These are phyloP conservation scores for Microcos paniculata DNA, from an alignment of 345 rosid genomes.

Conservation along the genomic window DNA sequence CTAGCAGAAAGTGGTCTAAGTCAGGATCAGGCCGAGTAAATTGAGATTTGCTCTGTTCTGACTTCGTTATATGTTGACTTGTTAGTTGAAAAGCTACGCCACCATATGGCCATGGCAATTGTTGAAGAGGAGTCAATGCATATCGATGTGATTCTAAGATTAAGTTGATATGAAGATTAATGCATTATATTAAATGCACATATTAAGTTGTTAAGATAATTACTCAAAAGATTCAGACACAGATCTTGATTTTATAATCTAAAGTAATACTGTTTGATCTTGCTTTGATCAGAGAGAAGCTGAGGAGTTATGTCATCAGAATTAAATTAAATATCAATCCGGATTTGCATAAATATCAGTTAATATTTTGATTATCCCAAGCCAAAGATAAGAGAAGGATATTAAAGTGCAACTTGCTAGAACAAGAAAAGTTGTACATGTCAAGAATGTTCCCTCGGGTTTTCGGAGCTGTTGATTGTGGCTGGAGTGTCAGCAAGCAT, in stretches of 20 bases:
- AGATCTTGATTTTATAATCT: no score
- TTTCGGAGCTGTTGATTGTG: conserved; percentile 11
- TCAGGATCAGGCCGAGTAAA: not conserved
- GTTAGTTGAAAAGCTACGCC: not conserved
- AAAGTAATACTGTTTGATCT: no score
- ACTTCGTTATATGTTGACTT: not conserved
- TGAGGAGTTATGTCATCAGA: not conserved
- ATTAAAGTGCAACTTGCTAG: not conserved
- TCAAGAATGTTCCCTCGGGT: not conserved
- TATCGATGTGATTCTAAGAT: not conserved
- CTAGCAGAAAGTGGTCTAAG: not conserved
- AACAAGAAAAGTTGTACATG: not conserved
- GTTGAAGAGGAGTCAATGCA: not conserved
- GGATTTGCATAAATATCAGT: not conserved
- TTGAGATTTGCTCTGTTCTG: no score
- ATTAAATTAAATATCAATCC: not conserved
- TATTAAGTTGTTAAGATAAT: not conserved
- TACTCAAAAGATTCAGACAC: no score
- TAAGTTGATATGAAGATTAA: no score
- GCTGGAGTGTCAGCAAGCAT: conserved; percentile 24
- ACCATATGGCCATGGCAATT: not conserved
- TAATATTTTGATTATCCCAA: not conserved
- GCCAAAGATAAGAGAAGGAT: not conserved
- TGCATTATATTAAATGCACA: no score
- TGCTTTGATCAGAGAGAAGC: no score